Evolutionary conservation across 441 rosid genomes (phyloP).

Genomic region (Biscutella laevigata): DNA sequence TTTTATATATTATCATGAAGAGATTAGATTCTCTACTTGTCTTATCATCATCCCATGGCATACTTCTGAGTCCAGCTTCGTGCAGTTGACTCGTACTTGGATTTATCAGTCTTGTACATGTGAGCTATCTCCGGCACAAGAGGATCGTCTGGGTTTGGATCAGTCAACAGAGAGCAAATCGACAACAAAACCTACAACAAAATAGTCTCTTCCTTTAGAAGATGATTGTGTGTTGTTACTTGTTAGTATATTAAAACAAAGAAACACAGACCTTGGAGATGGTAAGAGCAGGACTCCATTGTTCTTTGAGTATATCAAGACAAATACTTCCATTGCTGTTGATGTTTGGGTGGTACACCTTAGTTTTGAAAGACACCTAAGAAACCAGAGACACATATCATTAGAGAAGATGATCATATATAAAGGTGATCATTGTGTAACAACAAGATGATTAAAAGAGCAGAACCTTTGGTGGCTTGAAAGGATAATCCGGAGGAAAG

Average conservation of each 20-base stretch:
- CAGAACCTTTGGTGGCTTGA: constrained; percentile 75
- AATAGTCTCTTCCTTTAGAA: too few species aligned
- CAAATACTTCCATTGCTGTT: constrained; percentile 36
- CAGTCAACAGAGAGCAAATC: constrained; percentile 71
- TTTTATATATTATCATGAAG: too few species aligned
- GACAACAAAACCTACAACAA: constrained; percentile 59
- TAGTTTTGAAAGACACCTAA: constrained; percentile 77
- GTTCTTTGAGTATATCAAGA: constrained; percentile 35
- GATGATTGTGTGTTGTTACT: too few species aligned
- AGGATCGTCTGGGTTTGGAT: constrained; percentile 83
- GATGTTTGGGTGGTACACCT: constrained; percentile 59
- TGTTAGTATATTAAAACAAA: too few species aligned
- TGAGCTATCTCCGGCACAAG: constrained; percentile 85
- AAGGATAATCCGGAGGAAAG: constrained; percentile 81
- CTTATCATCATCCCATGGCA: constrained; percentile 14
- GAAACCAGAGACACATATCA: too few species aligned
- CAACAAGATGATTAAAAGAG: too few species aligned
- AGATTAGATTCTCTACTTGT: too few species aligned
- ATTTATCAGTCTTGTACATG: constrained; percentile 76
- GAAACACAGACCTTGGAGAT: constrained; percentile 32
- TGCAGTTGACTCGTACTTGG: constrained; percentile 70
- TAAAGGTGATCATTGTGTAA: too few species aligned
- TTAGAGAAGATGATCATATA: neutral
- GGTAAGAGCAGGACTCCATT: constrained; percentile 44
- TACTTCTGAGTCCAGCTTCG: constrained; percentile 88